These are phyloP conservation scores for Ustanciosporium gigantosporum DNA, from an alignment of 1,284 basidiomycete genomes.

Conservation along the genomic window DNA sequence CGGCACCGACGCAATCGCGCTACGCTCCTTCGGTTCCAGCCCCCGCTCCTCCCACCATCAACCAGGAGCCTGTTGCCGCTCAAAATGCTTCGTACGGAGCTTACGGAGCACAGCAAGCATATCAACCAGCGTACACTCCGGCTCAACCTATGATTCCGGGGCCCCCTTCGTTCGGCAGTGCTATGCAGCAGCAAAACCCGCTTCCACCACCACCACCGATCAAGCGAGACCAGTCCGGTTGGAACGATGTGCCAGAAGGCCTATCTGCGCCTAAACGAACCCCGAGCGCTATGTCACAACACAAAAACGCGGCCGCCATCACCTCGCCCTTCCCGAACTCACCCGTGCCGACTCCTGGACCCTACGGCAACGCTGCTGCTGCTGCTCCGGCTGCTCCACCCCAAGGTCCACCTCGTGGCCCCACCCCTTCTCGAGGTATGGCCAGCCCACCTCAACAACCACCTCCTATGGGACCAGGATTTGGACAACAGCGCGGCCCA, in stretches of 20 bases:
- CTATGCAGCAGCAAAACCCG: conserved; percentile 23
- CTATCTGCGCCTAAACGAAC: conserved; percentile 56
- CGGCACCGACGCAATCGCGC: conserved; percentile 47
- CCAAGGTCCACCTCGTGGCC: conserved; percentile 51
- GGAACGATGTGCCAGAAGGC: conserved; percentile 81
- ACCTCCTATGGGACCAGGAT: conserved; percentile 24
- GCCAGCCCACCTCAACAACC: conserved; percentile 40
- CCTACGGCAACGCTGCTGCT: conserved; percentile 39
- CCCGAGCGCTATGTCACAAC: conserved; percentile 44
- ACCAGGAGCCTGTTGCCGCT: conserved; percentile 8
- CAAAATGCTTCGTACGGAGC: conserved; percentile 20
- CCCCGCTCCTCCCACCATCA: conserved; percentile 15
- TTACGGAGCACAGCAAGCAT: conserved; percentile 43
- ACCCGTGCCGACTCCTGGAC: conserved; percentile 38
- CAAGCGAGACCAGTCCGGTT: conserved; percentile 74
- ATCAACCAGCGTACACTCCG: conserved; percentile 57
- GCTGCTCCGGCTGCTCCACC: conserved; percentile 32
- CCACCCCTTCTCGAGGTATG: conserved; percentile 62
- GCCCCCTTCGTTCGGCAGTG: conserved; percentile 61
- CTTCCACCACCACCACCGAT: conserved; percentile 63
- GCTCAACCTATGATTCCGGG: conserved; percentile 54
- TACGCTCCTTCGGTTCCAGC: conserved; percentile 64
- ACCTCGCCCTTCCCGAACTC: conserved; percentile 85
- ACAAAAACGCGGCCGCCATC: conserved; percentile 64
- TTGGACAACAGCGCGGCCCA: conserved; percentile 19